phyloP scores from a whole-genome alignment of 2,329 filamentous ascomycete species.

The Aspergillus pseudoterreus region DNA sequence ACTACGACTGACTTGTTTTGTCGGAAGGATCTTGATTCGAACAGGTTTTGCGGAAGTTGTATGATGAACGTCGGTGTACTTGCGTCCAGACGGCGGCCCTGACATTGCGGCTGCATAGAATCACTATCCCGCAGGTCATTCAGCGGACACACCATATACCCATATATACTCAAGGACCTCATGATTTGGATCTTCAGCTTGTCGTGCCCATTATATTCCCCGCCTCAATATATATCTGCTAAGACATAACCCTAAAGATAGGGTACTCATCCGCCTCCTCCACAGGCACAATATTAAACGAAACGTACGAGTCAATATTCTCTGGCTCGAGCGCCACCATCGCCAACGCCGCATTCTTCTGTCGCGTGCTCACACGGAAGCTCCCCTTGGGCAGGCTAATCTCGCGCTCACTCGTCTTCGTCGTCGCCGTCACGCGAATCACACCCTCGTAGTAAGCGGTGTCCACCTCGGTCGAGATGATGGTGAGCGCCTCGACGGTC shows the following conservation, averaged over 20 bases:
- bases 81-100: no score
- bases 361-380: slow-evolving; percentile 4
- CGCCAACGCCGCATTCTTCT: slow-evolving; percentile 6
- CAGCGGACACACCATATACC: no score
- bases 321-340: slow-evolving; percentile 7
- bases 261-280: slow-evolving; percentile 5
- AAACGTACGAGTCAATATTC: slow-evolving; percentile 9
- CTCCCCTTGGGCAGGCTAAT: background rate
- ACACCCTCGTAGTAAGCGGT: slow-evolving; percentile 5
- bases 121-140: no score
- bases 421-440: slow-evolving; percentile 2
- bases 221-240: background rate
- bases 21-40: no score
- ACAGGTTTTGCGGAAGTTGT: no score
- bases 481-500: slow-evolving; percentile 1
- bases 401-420: slow-evolving; percentile 1
- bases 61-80: no score
- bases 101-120: no score
- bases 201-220: no score
- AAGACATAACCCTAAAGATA: slow-evolving; percentile 1
- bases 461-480: slow-evolving; percentile 1
- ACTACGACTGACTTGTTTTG: no score
- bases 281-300: slow-evolving; percentile 6
- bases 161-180: no score
- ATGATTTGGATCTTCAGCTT: no score